Percentiles rank a stretch among this genome's conserved stretches.
phyloP scores from a whole-genome alignment of 2,329 filamentous ascomycete species.

The Colletotrichum higginsianum region DNA sequence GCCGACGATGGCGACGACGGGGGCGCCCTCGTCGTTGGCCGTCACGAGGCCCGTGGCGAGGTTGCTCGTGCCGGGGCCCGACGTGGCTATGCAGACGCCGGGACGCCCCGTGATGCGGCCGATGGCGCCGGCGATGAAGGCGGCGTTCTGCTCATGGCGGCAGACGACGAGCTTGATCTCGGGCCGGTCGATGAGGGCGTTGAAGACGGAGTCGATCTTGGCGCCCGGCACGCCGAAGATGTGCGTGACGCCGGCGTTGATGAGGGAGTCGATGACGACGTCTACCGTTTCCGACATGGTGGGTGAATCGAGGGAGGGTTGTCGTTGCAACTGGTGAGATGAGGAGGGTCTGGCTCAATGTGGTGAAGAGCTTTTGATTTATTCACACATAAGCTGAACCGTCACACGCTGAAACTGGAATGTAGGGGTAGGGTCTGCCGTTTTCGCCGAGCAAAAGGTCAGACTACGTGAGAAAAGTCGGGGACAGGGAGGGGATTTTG shows the following conservation, averaged over 20 bases:
- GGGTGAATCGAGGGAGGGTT: neutral
- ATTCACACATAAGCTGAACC: too few relatives aligned
- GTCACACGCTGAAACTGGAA: neutral
- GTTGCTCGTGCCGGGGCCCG: constrained; percentile 63
- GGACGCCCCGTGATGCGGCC: constrained; percentile 62
- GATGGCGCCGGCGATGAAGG: constrained; percentile 63
- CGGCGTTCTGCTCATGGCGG: constrained; percentile 65
- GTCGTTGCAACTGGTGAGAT: too few relatives aligned
- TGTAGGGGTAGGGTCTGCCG: neutral
- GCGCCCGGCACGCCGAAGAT: constrained; percentile 65
- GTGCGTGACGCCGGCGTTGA: constrained; percentile 58
- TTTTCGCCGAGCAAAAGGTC: constrained; percentile 1
- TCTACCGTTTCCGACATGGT: constrained; percentile 47
- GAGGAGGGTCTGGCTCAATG: neutral
- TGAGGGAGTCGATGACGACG: constrained; percentile 49
- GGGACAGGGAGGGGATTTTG: neutral
- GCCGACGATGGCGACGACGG: constrained; percentile 64
- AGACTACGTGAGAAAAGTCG: neutral
- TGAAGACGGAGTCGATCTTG: constrained; percentile 64
- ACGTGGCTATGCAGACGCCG: constrained; percentile 63
- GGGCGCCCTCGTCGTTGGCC: constrained; percentile 63
- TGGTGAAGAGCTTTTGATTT: too few relatives aligned
- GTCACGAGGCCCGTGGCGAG: constrained; percentile 62
- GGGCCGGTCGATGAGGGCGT: constrained; percentile 60
- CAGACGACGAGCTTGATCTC: constrained; percentile 63